Conservation (phyloP, 2,329 filamentous ascomycete species). For the Cladosporium cucumerinum region DNA sequence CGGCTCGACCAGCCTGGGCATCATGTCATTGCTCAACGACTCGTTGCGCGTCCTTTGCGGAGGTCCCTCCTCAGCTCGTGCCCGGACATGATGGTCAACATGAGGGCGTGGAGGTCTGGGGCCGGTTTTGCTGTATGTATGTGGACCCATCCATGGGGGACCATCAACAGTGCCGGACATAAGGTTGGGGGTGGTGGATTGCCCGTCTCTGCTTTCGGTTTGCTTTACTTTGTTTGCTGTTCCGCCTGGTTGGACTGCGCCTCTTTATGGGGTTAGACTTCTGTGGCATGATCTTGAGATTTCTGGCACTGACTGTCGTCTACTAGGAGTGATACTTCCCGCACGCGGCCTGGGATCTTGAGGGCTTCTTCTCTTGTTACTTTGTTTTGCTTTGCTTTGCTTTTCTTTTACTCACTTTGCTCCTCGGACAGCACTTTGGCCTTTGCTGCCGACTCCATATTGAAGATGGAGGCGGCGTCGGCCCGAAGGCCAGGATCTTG, state of each 20-base stretch:
- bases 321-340: not conserved
- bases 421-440: not conserved
- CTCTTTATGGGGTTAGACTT: not conserved
- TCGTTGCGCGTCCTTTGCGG: not conserved
- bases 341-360: not conserved
- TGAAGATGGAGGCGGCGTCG: not conserved
- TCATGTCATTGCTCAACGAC: not conserved
- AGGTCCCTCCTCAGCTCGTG: not conserved
- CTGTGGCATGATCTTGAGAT: not conserved
- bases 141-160: not conserved
- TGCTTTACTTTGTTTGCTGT: not conserved
- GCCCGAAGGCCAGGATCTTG: not conserved
- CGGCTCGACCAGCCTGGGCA: conserved; percentile 1
- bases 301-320: not conserved
- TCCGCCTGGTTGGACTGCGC: not conserved
- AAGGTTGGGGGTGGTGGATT: not conserved
- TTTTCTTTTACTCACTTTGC: not conserved
- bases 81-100: too few species aligned
- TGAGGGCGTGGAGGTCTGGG: not conserved
- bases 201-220: not conserved
- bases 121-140: not conserved
- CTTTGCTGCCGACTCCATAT: not conserved
- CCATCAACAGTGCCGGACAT: not conserved
- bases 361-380: not conserved
- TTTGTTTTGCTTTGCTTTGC: not conserved